Base-by-base conservation (phyloP, 2,329 filamentous ascomycete genomes). In the Alternaria conjuncta region DNA sequence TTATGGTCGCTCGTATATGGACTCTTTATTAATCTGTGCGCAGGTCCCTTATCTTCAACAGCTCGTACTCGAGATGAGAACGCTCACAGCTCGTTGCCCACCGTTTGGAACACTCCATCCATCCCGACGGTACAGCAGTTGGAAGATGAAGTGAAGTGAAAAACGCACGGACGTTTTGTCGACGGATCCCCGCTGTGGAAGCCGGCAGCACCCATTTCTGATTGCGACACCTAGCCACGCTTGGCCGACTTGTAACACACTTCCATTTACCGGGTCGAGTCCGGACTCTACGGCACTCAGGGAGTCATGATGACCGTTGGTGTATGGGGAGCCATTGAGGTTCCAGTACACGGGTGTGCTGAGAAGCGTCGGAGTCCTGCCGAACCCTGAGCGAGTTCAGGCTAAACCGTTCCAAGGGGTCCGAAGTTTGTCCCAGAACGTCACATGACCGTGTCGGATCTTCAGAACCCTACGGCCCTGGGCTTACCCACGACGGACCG, bases 311-410 rank as follows among this genome's bases (percentile, higher is more conserved):
- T 63, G 50, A 60, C 25, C 45, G 32, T 57, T 57, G 60, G 61
- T 57, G 51, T 58, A 66, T 71, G 69, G 73, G 73, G 73, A 77
- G 68, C 72, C 70, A 73, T 62, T 53, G 51, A 32, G 49, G 44
- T 26, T 49, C 51, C 32, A 46, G 50, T n/a, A 23, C 20, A 32
- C 15, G 59, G 23, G n/a, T 36, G 45, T 36, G 20, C 13, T 59
- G 30, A 18, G 30, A 43, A 44, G 23, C 32, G 43, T 46, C 25
- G 21, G 32, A 44, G 20, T 41, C 25, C 18, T 44, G 55, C 54
- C 25, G 54, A 60, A 57, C 18, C 26, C 53, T 58, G 44, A 57
- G 21, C n/a, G 15, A 45, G 55, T 55, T 51, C 56, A 43, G 47
- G 43, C 18, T 32, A n/a, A 23, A 23, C 32, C 43, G 44, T 32